Conservation (phyloP, 1,284 basidiomycete species). For the Cryptococcus sp. region DNA sequence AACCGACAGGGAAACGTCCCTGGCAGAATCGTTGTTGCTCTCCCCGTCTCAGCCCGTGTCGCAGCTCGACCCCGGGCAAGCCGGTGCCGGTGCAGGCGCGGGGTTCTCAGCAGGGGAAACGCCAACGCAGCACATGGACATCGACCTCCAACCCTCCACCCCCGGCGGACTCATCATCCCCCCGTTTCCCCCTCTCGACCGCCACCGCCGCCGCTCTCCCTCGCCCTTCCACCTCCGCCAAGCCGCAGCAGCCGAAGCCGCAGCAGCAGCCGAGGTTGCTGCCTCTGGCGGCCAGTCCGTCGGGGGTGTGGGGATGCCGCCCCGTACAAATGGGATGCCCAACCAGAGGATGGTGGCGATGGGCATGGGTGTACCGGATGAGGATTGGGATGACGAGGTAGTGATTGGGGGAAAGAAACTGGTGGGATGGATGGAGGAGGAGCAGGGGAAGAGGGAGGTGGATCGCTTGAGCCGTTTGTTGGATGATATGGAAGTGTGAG, state of each 20-base stretch:
- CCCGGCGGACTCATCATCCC: constrained; percentile 69
- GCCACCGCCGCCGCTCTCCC: constrained; percentile 44
- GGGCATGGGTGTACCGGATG: constrained; percentile 13
- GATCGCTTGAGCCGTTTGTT: constrained; percentile 62
- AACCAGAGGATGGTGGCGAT: constrained; percentile 5
- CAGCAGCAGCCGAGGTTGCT: neutral
- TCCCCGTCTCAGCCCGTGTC: constrained; percentile 41
- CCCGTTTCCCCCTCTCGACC: constrained; percentile 66
- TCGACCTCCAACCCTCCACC: constrained; percentile 42
- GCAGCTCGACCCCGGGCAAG: constrained; percentile 20
- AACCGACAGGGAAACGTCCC: constrained; percentile 54
- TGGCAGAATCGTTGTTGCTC: constrained; percentile 32
- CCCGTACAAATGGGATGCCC: constrained; percentile 13
- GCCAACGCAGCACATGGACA: constrained; percentile 15
- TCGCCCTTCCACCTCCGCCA: neutral
- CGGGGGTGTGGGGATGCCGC: neutral
- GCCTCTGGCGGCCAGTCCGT: no score
- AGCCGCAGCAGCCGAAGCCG: neutral
- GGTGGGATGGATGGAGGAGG: constrained; percentile 52
- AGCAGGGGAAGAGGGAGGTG: constrained; percentile 63
- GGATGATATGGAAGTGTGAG: constrained; percentile 59
- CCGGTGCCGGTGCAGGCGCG: no score
- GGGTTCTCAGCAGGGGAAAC: no score
- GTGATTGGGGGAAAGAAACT: constrained; percentile 57
- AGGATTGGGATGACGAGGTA: constrained; percentile 45